A percentile compares a stretch with the other conserved stretches of the same genome.
Evolutionary conservation across 2,329 filamentous ascomycete genomes (phyloP).

Genomic region (Hirsutella thompsonii): DNA sequence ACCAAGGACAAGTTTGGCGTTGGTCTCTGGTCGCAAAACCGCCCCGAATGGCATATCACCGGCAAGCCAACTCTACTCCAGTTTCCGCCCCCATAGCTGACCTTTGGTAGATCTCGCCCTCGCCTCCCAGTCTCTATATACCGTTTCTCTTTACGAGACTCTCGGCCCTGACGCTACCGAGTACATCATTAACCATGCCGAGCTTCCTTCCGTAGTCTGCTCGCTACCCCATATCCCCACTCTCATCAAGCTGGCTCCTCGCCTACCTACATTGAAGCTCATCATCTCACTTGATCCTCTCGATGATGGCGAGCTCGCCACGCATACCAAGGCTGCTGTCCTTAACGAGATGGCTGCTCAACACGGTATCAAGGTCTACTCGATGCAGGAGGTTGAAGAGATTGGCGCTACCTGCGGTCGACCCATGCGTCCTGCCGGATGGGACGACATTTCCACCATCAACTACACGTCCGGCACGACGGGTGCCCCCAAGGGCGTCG

Average conservation of each 20-base stretch:
- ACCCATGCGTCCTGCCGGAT: conserved; percentile 56
- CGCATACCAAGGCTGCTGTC: conserved; percentile 67
- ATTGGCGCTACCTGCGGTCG: conserved; percentile 60
- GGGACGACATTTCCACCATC: conserved; percentile 74
- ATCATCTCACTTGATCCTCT: conserved; percentile 81
- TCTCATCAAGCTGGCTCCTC: conserved; percentile 66
- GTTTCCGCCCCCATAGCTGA: neutral
- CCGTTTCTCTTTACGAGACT: conserved; percentile 92
- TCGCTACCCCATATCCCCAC: conserved; percentile 71
- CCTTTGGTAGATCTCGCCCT: conserved; percentile 58
- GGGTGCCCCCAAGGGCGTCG: conserved; percentile 69
- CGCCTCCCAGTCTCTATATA: conserved; percentile 76
- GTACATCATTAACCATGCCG: conserved; percentile 89
- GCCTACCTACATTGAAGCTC: conserved; percentile 68
- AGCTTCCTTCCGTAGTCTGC: conserved; percentile 61
- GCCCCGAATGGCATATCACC: conserved; percentile 77
- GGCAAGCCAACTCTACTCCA: conserved; percentile 27
- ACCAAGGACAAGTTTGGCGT: conserved; percentile 52
- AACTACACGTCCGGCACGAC: conserved; percentile 87
- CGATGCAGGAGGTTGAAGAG: conserved; percentile 68
- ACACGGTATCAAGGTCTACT: conserved; percentile 65
- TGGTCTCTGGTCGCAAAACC: conserved; percentile 78
- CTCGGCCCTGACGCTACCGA: conserved; percentile 83
- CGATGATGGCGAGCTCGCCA: conserved; percentile 62
- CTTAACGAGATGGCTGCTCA: conserved; percentile 63